These are phyloP conservation scores for Solanum neorickii DNA, from an alignment of 257 asterid species.

Conservation along the genomic window DNA sequence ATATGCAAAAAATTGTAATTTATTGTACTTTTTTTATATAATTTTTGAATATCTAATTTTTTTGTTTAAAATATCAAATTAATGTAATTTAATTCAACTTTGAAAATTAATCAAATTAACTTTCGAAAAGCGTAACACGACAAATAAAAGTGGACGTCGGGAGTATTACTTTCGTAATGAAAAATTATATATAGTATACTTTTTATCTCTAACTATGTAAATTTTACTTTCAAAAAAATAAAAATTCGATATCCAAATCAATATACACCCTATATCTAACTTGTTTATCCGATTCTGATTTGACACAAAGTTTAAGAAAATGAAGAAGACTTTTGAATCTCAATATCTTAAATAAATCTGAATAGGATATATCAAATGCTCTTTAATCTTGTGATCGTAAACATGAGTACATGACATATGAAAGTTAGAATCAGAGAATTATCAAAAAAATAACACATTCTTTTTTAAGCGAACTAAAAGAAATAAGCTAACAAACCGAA, in stretches of 20 bases:
- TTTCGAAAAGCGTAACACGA: too few relatives aligned
- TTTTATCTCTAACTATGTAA: neutral
- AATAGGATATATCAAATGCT: neutral
- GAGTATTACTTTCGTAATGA: neutral
- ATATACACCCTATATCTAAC: neutral
- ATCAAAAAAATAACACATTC: too few relatives aligned
- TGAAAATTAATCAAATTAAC: too few relatives aligned
- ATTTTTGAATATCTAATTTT: too few relatives aligned
- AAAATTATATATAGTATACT: neutral
- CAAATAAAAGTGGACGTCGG: too few relatives aligned
- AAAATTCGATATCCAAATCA: neutral
- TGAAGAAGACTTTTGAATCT: neutral
- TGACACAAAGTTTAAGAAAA: neutral
- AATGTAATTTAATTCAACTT: too few relatives aligned
- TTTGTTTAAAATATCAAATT: too few relatives aligned
- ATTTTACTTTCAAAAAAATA: neutral
- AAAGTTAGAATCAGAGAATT: too few relatives aligned
- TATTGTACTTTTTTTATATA: too few relatives aligned
- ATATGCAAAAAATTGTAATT: too few relatives aligned
- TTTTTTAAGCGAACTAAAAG: too few relatives aligned
- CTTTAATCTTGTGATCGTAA: neutral
- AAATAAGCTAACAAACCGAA: neutral
- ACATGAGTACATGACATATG: neutral
- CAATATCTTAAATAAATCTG: too few relatives aligned
- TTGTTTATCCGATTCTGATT: neutral